Base-by-base conservation (phyloP, 805 yeast genomes). In the Suhomyces tanzawaensis region DNA sequence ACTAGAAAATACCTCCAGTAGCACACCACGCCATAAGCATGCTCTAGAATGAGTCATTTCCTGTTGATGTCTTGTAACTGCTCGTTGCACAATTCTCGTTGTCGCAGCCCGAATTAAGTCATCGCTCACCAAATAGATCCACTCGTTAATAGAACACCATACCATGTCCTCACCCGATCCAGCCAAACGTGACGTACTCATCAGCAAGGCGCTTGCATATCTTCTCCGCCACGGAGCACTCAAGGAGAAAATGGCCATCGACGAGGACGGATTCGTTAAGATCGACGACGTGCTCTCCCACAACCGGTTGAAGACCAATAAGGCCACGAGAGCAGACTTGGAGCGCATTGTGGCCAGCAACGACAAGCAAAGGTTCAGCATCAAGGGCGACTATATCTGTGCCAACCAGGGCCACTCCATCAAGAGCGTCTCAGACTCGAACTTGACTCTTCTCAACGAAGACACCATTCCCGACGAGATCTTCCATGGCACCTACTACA, bases 391-490 rank as follows among this genome's bases (percentile, higher is more conserved):
- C 24, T 45, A 27, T 14, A 66, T 91, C n/a, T 78, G 97, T 55
- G 98, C 99, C 3, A 82, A 82, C 36, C 99, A 93, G 60, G 99
- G 99, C 3, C 99, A 93, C 58, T 80, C 95, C 0, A 62, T 91
- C 4, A 54, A 58, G 23, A 41, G 50, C 0, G 66, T 80, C 1
- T 72, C 65, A 15, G 71, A 73, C 12, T 69, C 72, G 19, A 50
- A 55, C 32, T 58, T 77, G 19, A 55, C 37, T 32, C 66, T 54
- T 25, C 51, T 79, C 31, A 51, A 52, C n/a, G 43, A 55, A 14
- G 64, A 58, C 0, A 67, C 72, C 3, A 65, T 78, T 32, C 93
- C 85, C 0, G 27, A 46, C 0, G 55, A 58, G 2, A 72, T 88
- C 3, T 79, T 87, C 14, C 99, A 93, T 58, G 98, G 98, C 3